Percentiles rank a stretch among this genome's conserved stretches.
Evolutionary conservation across 768 basidiomycete genomes (phyloP).

Genomic region (Russula sp.): DNA sequence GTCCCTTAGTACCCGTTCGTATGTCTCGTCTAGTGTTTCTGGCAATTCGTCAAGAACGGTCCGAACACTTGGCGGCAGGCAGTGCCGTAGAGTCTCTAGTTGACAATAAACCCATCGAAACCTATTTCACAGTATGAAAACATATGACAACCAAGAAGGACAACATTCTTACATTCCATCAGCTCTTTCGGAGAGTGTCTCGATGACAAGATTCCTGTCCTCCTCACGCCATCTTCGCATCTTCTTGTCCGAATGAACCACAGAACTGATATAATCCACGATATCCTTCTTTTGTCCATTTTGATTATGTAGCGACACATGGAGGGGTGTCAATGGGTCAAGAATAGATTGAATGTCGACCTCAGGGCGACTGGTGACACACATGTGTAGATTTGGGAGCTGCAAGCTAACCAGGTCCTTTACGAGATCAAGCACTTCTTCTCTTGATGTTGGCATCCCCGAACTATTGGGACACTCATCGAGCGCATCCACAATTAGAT

Average conservation of each 20-base stretch:
- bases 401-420: background rate
- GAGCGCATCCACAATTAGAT: background rate
- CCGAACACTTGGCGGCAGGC: background rate
- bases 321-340: background rate
- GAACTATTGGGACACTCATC: background rate
- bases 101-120: background rate
- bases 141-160: background rate
- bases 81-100: background rate
- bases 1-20: background rate
- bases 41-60: background rate
- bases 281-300: conserved; percentile 1
- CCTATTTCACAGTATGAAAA: background rate
- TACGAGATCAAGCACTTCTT: background rate
- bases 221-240: conserved; percentile 11
- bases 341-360: background rate
- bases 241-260: background rate
- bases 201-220: background rate
- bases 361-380: background rate
- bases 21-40: background rate
- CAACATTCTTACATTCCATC: background rate
- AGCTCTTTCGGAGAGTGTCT: background rate
- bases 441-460: background rate
- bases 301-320: background rate
- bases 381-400: background rate
- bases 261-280: background rate